Evolutionary conservation across 768 basidiomycete genomes (phyloP), one percentile per base, ranked within the genome.

Genomic region (Guyanaporus albipodus): DNA sequence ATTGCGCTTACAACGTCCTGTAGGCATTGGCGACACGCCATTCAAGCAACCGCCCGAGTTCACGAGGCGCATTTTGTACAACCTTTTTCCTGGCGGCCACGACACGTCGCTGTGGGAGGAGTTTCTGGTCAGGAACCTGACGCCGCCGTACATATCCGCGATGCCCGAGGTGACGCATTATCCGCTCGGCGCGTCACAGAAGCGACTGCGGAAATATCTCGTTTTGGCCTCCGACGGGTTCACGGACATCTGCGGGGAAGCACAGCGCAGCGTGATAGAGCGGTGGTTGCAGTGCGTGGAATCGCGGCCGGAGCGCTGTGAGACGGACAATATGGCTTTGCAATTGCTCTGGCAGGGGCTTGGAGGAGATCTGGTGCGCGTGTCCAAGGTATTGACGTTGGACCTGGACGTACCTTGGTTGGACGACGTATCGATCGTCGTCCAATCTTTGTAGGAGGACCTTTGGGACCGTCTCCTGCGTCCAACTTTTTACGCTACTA

Each of bases 41-140:
- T 85, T 85, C 69, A 85, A 85, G 63, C 83, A 84, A 49, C 82
- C 82, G n/a, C 79, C 82, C 21, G 73, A 71, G 27, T 85, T 84
- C 61, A 84, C 80, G 17, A 72, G 81, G 32, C 76, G 80, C 10
- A 78, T 85, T 35, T 66, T 85, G 12, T 83, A 83, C 60, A 83
- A 83, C 58, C 70, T 85, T 34, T 73, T 77, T 46, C 80, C 81
- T 14, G 82, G 81, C 11, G 76, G 79, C 56, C 73, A 76, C 46
- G 76, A 82, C 46, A 80, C 70, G 33, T 77, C 78, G 2, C 78
- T 70, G 40, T 83, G 82, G 82, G 83, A 85, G 59, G 79, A 79
- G 48, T 83, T 83, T 52, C 72, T 85, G 27, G 69, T 72, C n/a
- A 73, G 76, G 37, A 83, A 82, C 54, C 64, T 64, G 49, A 80